Conservation (phyloP, 768 basidiomycete genomes). For the Mycena vulgaris region DNA sequence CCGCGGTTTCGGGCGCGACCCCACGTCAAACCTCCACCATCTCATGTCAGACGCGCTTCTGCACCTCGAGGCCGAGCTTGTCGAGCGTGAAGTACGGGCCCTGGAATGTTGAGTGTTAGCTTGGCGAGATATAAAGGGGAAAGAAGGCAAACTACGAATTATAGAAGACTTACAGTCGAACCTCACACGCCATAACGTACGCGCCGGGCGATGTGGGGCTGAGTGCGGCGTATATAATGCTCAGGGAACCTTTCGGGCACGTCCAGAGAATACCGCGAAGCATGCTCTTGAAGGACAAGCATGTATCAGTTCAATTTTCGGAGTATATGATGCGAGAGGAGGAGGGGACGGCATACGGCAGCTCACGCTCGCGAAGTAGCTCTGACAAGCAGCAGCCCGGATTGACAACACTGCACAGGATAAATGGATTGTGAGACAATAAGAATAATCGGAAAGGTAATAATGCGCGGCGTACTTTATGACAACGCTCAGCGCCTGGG, state of each 20-base stretch:
- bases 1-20: constrained; percentile 16
- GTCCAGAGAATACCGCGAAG: neutral
- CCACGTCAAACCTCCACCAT: constrained; percentile 24
- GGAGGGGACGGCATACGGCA: neutral
- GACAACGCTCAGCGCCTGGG: too few species aligned
- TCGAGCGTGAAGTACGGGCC: neutral
- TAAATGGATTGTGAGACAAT: neutral
- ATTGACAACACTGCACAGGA: constrained; percentile 7
- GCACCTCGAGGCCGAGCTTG: neutral
- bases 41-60: constrained; percentile 21
- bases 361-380: constrained; percentile 1
- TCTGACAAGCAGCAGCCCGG: constrained; percentile 12
- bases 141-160: neutral
- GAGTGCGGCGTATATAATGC: constrained; percentile 16
- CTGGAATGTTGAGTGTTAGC: neutral
- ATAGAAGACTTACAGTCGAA: constrained; percentile 3
- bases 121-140: neutral
- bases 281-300: neutral
- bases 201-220: constrained; percentile 22
- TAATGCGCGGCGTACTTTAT: too few species aligned
- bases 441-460: too few species aligned
- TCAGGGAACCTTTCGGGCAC: constrained; percentile 16
- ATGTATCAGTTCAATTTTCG: neutral
- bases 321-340: neutral
- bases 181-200: constrained; percentile 6